Conservation (phyloP, 208 protist species). For the Trypanosoma vivax region DNA sequence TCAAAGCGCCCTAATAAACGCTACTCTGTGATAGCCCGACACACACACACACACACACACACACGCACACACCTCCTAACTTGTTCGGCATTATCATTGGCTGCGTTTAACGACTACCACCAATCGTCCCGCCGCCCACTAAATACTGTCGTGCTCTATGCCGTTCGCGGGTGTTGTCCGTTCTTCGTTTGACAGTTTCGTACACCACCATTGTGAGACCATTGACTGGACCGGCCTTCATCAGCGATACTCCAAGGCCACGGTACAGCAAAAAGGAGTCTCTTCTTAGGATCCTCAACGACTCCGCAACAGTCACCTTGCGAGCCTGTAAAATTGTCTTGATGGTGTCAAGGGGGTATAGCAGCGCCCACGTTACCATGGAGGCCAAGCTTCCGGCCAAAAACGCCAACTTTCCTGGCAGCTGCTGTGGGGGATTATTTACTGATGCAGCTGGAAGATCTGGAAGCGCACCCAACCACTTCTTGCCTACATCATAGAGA, state of each 20-base stretch:
- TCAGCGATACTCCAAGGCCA: slow-evolving; percentile 62
- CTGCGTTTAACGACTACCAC: neutral
- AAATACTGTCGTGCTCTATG: neutral
- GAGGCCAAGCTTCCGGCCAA: slow-evolving; percentile 47
- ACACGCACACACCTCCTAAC: neutral
- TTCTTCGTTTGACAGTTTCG: slow-evolving; percentile 28
- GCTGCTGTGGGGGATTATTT: neutral
- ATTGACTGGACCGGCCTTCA: slow-evolving; percentile 71
- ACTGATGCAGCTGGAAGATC: neutral
- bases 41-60: neutral
- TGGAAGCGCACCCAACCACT: neutral
- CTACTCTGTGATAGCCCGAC: neutral
- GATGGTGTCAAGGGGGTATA: slow-evolving; percentile 82
- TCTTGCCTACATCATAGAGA: slow-evolving; percentile 40
- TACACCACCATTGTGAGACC: slow-evolving; percentile 74
- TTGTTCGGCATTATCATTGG: too few relatives aligned
- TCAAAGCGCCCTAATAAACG: neutral
- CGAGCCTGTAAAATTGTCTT: slow-evolving; percentile 81
- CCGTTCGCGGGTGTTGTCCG: neutral
- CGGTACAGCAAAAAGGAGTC: slow-evolving; percentile 39
- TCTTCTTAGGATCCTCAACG: slow-evolving; percentile 9
- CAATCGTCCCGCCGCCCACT: neutral
- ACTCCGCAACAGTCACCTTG: slow-evolving; percentile 19
- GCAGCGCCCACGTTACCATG: slow-evolving; percentile 66
- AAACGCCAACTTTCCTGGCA: slow-evolving; percentile 26